Base-by-base conservation (phyloP, 2,329 filamentous ascomycete genomes). In the Exophiala alcalophila region DNA sequence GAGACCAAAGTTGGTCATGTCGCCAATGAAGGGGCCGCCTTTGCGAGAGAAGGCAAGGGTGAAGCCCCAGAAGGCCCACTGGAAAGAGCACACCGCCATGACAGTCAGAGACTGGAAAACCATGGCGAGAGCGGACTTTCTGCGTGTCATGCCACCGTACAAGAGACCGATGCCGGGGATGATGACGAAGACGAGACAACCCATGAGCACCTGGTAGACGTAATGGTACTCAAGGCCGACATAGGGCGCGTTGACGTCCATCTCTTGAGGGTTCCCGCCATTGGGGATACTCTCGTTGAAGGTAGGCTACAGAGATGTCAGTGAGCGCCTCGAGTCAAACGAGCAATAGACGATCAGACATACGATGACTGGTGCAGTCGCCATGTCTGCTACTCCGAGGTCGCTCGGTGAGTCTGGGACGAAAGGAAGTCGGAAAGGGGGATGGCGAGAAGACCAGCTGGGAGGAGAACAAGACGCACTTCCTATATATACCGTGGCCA, bases 31-130 rank as follows among this genome's bases (percentile, higher is more conserved):
- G 1, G 76, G 68, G 6, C 73, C 73, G 2, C 74, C 79, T 15
- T 74, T 74, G 38, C 77, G 68, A 2, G 76, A 78, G 59, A 81
- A 83, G 16, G 79, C 73, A 5, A 84, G 65, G 0, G 73, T 76
- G 62, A 81, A 83, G 2, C 80, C 80, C 76, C 73, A 83, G 60
- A 82, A 82, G 62, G 81, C 76, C 73, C 75, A 79, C 54, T 69
- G 65, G 20, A 68, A 76, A 64, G 9, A 61, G 67, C 40, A 50
- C 32, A 70, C 66, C 28, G 74, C 72, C 21, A 69, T 68, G 26
- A 81, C 72, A 61, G 80, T 72, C 23, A 82, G 65, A 5, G 73
- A 75, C 58, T 83, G 80, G 61, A 83, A 83, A 2, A 84, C 66
- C 34, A 83, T 65, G 3, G 78, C 65, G 19, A 83, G 65, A 4